phyloP scores from a whole-genome alignment of 257 asterid genomes.

The Plantago ovata region DNA sequence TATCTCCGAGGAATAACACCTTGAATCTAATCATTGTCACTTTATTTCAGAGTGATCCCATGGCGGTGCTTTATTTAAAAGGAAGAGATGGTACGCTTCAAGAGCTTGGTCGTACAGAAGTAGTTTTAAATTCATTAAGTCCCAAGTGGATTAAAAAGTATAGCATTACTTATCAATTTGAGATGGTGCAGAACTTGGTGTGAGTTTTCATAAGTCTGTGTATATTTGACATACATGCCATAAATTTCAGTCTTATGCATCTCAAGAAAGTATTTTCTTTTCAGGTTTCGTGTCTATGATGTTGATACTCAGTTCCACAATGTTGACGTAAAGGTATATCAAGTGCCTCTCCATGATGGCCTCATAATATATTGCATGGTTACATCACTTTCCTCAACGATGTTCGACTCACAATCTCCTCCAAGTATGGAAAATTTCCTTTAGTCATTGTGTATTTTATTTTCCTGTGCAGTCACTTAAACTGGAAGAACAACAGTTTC shows the following conservation, averaged over 20 bases:
- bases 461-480: constrained; percentile 43
- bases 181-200: constrained; percentile 91
- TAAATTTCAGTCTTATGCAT: constrained; percentile 16
- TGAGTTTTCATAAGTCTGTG: constrained; percentile 47
- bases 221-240: constrained; percentile 18
- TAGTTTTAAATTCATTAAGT: constrained; percentile 77
- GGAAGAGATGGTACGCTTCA: constrained; percentile 72
- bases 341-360: constrained; percentile 10
- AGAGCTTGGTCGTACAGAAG: constrained; percentile 97
- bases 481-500: constrained; percentile 96
- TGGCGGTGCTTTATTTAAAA: constrained; percentile 72
- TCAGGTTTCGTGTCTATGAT: constrained; percentile 90
- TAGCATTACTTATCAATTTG: constrained; percentile 75
- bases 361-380: constrained; percentile 9
- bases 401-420: not conserved
- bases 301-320: constrained; percentile 84
- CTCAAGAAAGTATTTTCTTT: constrained; percentile 28
- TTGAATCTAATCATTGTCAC: constrained; percentile 14
- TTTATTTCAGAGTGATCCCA: constrained; percentile 90
- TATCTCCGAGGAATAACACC: constrained; percentile 12
- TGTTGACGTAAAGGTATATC: constrained; percentile 66
- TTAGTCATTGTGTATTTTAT: not conserved
- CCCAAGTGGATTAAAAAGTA: constrained; percentile 89
- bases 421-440: not conserved
- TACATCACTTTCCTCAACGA: constrained; percentile 2